Conservation (phyloP, 495 filamentous ascomycete genomes). For the Halenospora varia region DNA sequence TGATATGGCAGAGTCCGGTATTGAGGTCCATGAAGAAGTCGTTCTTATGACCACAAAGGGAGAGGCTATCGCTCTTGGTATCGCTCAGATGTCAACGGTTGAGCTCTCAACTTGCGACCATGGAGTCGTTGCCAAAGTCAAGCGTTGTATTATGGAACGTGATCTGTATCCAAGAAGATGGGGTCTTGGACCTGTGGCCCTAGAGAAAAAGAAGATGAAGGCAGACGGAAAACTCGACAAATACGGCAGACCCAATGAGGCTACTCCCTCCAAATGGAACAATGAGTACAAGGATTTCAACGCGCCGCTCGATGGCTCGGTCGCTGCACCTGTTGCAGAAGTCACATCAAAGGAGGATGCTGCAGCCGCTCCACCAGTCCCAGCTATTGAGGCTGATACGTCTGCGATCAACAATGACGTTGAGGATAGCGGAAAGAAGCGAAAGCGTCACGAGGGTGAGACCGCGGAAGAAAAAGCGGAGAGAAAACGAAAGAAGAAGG, state of each 20-base stretch:
- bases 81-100: constrained; percentile 92
- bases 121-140: constrained; percentile 94
- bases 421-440: constrained; percentile 61
- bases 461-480: constrained; percentile 62
- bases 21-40: constrained; percentile 87
- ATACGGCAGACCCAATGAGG: constrained; percentile 86
- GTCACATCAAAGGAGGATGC: constrained; percentile 34
- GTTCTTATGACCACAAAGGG: constrained; percentile 98
- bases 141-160: constrained; percentile 98
- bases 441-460: constrained; percentile 79
- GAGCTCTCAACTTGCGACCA: constrained; percentile 91
- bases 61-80: constrained; percentile 92
- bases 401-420: constrained; percentile 36
- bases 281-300: constrained; percentile 84
- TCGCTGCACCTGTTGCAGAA: constrained; percentile 34
- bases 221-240: constrained; percentile 97
- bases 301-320: constrained; percentile 29
- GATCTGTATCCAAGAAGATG: constrained; percentile 93
- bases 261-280: constrained; percentile 89
- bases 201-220: constrained; percentile 99
- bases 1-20: constrained; percentile 61
- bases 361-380: constrained; percentile 29
- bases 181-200: constrained; percentile 85
- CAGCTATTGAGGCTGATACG: constrained; percentile 30
- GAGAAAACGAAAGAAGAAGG: constrained; percentile 61